phyloP scores from a whole-genome alignment of 2,329 filamentous ascomycete species.

The Thielaviopsis punctulata region DNA sequence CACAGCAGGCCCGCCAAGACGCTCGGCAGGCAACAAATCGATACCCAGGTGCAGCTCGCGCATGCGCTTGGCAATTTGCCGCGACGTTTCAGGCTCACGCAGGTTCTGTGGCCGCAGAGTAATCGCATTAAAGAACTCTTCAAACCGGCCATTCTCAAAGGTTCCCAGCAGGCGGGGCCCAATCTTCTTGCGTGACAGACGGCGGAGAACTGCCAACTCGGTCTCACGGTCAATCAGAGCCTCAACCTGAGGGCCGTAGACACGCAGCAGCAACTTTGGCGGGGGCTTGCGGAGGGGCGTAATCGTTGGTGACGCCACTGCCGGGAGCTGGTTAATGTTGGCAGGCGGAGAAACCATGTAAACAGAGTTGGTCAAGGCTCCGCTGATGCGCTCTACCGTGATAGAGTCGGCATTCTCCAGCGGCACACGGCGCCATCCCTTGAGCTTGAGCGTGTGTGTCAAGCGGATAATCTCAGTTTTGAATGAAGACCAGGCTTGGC shows the following conservation, averaged over 20 bases:
- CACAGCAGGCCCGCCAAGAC: conserved; percentile 61
- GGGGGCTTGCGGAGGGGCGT: conserved; percentile 25
- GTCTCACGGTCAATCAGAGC: conserved; percentile 88
- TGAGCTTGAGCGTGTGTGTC: conserved; percentile 72
- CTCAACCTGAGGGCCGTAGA: conserved; percentile 90
- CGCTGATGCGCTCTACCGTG: conserved; percentile 61
- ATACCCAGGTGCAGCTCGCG: conserved; percentile 88
- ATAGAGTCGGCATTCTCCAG: conserved; percentile 52
- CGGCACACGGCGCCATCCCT: conserved; percentile 77
- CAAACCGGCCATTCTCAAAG: conserved; percentile 87
- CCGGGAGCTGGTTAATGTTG: conserved; percentile 15
- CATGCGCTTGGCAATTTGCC: conserved; percentile 94
- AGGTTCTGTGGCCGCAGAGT: conserved; percentile 64
- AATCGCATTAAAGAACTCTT: conserved; percentile 78
- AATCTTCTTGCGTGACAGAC: conserved; percentile 80
- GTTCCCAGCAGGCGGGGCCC: conserved; percentile 81
- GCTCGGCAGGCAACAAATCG: conserved; percentile 64
- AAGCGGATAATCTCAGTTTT: conserved; percentile 84
- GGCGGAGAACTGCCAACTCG: conserved; percentile 70
- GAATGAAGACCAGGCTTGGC: conserved; percentile 66
- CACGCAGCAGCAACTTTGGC: conserved; percentile 64
- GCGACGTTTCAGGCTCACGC: conserved; percentile 65
- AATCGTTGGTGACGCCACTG: conserved; percentile 20
- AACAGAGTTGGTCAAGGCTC: conserved; percentile 88
- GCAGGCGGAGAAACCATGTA: conserved; percentile 78